phyloP scores from a whole-genome alignment of 805 yeast genomes.

The Wickerhamomyces mucosus region DNA sequence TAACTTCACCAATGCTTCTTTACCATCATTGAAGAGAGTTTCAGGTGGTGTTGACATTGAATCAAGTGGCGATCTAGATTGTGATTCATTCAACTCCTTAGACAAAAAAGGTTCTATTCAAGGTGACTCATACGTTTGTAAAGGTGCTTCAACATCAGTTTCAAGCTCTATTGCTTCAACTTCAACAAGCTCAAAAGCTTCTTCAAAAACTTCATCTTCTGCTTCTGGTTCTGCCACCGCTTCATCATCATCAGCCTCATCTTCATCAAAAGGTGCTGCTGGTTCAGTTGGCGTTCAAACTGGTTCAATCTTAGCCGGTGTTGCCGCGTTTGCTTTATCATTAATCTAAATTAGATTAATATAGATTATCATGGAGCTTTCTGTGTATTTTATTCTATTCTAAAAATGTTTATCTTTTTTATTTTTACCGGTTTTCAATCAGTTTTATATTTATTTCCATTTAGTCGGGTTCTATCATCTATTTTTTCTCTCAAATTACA shows the following conservation, averaged over 20 bases:
- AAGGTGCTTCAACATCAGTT: conserved; percentile 47
- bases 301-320: conserved; percentile 39
- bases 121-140: conserved; percentile 81
- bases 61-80: conserved; percentile 71
- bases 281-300: conserved; percentile 34
- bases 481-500: too few species aligned
- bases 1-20: conserved; percentile 68
- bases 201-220: conserved; percentile 20
- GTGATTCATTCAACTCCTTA: conserved; percentile 63
- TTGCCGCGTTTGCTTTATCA: conserved; percentile 31
- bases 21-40: conserved; percentile 66
- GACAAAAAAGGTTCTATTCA: conserved; percentile 75
- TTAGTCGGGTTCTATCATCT: too few species aligned
- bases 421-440: conserved; percentile 3
- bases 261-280: conserved; percentile 26
- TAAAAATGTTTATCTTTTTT: conserved; percentile 3
- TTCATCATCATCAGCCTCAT: conserved; percentile 11
- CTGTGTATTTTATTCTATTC: background rate
- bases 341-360: conserved; percentile 30
- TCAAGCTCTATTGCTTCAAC: conserved; percentile 29
- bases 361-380: background rate
- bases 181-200: conserved; percentile 20
- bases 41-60: conserved; percentile 87
- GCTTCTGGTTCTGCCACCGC: conserved; percentile 12
- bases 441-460: too few species aligned